Conservation (phyloP, 108 stramenopile species). For the Schizochytrium sp. region DNA sequence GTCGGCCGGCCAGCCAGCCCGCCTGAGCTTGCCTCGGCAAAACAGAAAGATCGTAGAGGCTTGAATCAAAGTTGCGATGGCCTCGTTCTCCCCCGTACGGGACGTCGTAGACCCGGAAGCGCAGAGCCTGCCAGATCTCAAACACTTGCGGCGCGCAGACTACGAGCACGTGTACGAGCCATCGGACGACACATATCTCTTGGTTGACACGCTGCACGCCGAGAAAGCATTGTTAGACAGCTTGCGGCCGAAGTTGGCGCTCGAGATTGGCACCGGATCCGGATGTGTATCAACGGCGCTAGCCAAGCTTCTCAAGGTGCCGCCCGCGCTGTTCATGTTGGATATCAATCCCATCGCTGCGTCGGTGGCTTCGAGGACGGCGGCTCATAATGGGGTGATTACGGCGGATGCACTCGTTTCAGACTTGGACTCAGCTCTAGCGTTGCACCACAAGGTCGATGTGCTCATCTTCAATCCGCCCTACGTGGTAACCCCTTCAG, state of each 20-base stretch:
- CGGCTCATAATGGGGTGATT: neutral
- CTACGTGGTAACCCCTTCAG: neutral
- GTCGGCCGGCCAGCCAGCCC: too few relatives aligned
- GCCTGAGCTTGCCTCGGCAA: too few relatives aligned
- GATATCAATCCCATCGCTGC: neutral
- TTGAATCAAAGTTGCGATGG: too few relatives aligned
- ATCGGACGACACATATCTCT: neutral
- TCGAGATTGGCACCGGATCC: neutral
- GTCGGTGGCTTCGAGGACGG: neutral
- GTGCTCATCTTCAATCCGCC: neutral
- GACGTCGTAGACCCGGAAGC: neutral
- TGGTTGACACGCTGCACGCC: neutral
- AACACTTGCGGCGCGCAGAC: neutral
- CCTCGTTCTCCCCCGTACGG: too few relatives aligned
- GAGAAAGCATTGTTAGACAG: neutral
- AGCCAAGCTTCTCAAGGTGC: neutral
- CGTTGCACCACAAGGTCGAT: neutral
- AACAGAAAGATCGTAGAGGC: too few relatives aligned
- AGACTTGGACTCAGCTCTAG: neutral
- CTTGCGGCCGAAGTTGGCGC: neutral
- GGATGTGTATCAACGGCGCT: slow-evolving; percentile 4
- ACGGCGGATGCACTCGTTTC: neutral
- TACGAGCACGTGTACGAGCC: slow-evolving; percentile 1
- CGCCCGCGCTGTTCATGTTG: neutral
- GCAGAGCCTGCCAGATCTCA: neutral